Base-by-base conservation (phyloP, 805 yeast species). In the Candida cerambycidarum region DNA sequence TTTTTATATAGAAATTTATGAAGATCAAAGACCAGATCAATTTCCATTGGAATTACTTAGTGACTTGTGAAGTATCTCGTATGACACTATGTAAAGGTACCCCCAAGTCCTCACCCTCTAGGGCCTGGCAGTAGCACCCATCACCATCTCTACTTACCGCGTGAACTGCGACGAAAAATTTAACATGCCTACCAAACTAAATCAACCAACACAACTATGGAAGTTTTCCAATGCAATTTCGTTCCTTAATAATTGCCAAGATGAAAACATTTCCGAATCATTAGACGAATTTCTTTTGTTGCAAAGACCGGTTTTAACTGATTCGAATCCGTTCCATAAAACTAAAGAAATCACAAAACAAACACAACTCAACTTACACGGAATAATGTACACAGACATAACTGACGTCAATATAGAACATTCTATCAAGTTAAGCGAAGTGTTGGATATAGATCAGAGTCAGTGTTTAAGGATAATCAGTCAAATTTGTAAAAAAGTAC, bases 401-500 rank as follows among this genome's bases (percentile, higher is more conserved):
- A 58, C 68, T 1, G 54, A 63, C 14, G 51, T 47, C 4, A 62
- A 65, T 34, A 61, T 66, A 31, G 55, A 64, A 12, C 66, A 64
- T 41, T 78, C 83, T 4, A 46, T 54, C 4, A 64, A 62, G 13
- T 53, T 81, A 24, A 55, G 78, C 2, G 49, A 62, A 1, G 15
- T 62, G 2, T 57, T 81, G 23, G 51, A 62, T 0, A 43, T 79
- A 4, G 74, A 74, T 49, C 53, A 55, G 13, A 46, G 59, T 6
- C 85, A 82, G 51, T 65, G 71, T 1, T 58, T 77, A n/a, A 68
- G 84, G 52, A 61, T 79, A 3, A 63, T 77, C 3, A 46, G 61
- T 11, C 77, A 71, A 37, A 58, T 74, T 0, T 60, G 63, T 41
- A 50, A 61, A 36, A 56, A 69, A 48, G 57, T 63, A 42, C 66